Conservation (phyloP, 139 green algal species). For the Pedinophyceae sp. region DNA sequence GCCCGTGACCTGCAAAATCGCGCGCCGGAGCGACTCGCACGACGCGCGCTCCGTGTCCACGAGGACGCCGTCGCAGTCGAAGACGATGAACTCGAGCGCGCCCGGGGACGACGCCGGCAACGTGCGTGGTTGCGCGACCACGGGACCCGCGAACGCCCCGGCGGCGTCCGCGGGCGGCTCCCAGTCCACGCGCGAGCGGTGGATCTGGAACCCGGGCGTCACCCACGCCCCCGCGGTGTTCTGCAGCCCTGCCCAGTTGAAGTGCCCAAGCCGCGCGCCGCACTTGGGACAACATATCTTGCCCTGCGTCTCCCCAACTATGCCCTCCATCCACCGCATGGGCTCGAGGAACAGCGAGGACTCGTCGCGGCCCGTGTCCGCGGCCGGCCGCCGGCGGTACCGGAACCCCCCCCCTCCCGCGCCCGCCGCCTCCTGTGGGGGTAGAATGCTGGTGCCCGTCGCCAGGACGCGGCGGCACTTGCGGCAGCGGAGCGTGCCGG, state of each 20-base stretch:
- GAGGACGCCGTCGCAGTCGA: slow-evolving; percentile 68
- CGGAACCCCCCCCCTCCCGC: slow-evolving; percentile 16
- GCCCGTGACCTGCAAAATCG: slow-evolving; percentile 44
- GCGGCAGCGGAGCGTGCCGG: slow-evolving; percentile 58
- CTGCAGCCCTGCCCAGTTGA: slow-evolving; percentile 62
- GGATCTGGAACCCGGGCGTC: slow-evolving; percentile 57
- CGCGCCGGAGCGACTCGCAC: slow-evolving; percentile 44
- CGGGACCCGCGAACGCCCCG: not conserved
- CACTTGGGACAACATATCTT: slow-evolving; percentile 76
- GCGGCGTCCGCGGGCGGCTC: not conserved
- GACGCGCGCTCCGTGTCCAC: slow-evolving; percentile 48
- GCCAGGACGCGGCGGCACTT: slow-evolving; percentile 51
- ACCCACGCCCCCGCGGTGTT: slow-evolving; percentile 35
- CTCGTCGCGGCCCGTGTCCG: not conserved
- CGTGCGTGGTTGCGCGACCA: not conserved
- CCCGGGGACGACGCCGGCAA: not conserved
- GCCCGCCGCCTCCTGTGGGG: slow-evolving; percentile 28
- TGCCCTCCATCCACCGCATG: slow-evolving; percentile 59
- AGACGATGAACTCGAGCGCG: slow-evolving; percentile 36
- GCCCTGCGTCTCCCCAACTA: slow-evolving; percentile 38
- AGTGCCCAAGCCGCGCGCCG: slow-evolving; percentile 46
- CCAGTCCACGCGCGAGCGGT: slow-evolving; percentile 5
- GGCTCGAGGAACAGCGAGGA: slow-evolving; percentile 60
- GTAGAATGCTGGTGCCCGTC: slow-evolving; percentile 36
- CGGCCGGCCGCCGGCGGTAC: slow-evolving; percentile 15